Base-by-base conservation (phyloP, 2,329 filamentous ascomycete genomes). In the Curvularia hawaiiensis region DNA sequence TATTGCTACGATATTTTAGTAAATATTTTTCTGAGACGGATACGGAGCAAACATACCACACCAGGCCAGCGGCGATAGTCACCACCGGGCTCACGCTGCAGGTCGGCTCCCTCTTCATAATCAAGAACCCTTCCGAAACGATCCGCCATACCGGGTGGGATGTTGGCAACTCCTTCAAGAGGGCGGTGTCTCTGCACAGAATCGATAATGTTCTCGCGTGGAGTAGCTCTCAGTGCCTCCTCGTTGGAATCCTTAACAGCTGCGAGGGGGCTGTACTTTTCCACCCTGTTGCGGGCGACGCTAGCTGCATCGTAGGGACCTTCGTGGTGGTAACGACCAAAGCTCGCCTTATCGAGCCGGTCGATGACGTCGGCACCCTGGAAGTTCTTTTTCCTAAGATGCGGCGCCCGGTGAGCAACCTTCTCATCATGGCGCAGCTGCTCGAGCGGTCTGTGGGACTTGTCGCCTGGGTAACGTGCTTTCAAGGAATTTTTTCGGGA, bases 291-390 rank as follows among this genome's bases (percentile, higher is more conserved):
- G 47, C 91, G 85, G 12, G 90, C 85, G 1, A 89, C 81, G 51
- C 91, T 82, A 2, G 91, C 89, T 10, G 93, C 91, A 73, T 98
- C 94, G 67, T 90, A 98, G 0, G 94, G 94, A 0, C 94, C 93
- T 62, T 89, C 91, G 69, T 98, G 94, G 75, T 97, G 94, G 76
- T 96, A 97, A 2, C 83, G 78, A 18, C 83, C 83, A 50, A 85
- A 84, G n/a, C 66, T 65, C n/a, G 84, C 76, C 3, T 83, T 82
- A 72, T 97, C 94, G 1, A 98, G 85, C 5, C 81, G 80, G 74
- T 97, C 94, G 68, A 98, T 95, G 9, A 83, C 82, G 74, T 98
- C 93, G 1, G 91, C 84, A 45, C 84, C 84, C 26, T 88, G 85
- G 16, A 89, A 82, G 67, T 88, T 81, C 68, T 83, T 84, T 72